Evolutionary conservation across 2,329 filamentous ascomycete species (phyloP).

Genomic region (Xylaria sp.): DNA sequence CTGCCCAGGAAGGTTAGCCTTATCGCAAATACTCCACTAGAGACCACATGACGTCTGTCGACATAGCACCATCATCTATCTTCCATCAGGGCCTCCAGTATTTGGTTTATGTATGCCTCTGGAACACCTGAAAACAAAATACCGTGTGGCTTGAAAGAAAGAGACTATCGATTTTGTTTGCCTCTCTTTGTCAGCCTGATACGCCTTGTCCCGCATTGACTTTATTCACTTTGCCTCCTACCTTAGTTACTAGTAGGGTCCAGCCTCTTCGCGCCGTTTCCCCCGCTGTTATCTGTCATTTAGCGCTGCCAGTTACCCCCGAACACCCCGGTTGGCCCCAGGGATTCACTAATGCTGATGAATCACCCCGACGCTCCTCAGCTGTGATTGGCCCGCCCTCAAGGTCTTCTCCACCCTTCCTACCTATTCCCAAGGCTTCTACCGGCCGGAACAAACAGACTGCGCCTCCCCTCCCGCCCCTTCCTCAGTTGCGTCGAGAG

Average conservation of each 20-base stretch:
- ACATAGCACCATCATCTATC: conserved; percentile 20
- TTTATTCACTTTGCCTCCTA: conserved; percentile 7
- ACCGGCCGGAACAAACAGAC: conserved; percentile 45
- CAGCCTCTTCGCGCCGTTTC: conserved; percentile 48
- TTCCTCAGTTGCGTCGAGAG: conserved; percentile 22
- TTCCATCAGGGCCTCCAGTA: conserved; percentile 4
- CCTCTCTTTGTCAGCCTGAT: conserved; percentile 4
- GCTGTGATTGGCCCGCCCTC: conserved; percentile 41
- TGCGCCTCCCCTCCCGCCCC: conserved; percentile 45
- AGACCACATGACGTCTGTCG: conserved; percentile 37
- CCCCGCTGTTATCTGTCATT: conserved; percentile 41
- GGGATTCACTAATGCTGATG: conserved; percentile 39
- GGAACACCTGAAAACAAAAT: not conserved
- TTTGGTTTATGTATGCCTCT: not conserved
- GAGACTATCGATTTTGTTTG: not conserved
- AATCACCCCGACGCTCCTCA: conserved; percentile 40
- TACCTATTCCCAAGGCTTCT: conserved; percentile 48
- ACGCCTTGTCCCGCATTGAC: not conserved
- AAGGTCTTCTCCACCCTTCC: conserved; percentile 32
- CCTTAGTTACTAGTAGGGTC: conserved; percentile 31
- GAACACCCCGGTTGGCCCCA: conserved; percentile 17
- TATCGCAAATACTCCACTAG: conserved; percentile 30
- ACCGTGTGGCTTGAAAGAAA: not conserved
- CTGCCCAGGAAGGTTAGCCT: conserved; percentile 19
- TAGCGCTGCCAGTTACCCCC: conserved; percentile 24